These are phyloP conservation scores for Homolaphlyctis polyrhiza DNA, from an alignment of 371 early-diverging fungal species.

Conservation along the genomic window DNA sequence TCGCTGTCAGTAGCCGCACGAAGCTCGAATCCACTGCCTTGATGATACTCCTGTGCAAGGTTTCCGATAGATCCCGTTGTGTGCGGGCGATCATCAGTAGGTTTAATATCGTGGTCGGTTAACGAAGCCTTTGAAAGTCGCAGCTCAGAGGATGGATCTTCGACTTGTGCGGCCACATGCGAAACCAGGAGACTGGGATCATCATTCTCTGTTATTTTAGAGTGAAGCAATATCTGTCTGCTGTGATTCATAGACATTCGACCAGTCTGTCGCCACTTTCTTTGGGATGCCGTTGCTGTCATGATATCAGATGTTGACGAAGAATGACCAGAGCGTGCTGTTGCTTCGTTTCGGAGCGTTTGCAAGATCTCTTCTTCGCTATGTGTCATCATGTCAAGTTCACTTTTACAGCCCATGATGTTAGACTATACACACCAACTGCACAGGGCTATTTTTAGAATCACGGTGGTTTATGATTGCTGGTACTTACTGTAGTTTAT, in stretches of 20 bases:
- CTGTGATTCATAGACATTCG: no score
- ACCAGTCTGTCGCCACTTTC: no score
- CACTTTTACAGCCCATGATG: background rate
- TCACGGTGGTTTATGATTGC: background rate
- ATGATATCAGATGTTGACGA: background rate
- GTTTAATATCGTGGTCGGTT: no score
- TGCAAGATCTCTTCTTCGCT: background rate
- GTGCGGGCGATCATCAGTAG: no score
- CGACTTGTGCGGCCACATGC: background rate
- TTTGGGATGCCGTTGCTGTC: no score
- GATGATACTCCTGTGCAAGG: background rate
- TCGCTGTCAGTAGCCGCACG: no score
- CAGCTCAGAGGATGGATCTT: background rate
- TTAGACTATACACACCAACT: background rate
- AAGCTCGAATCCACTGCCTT: no score
- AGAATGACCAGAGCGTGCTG: background rate
- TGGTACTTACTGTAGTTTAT: background rate
- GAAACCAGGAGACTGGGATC: no score
- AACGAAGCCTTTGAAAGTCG: background rate
- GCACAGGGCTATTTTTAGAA: background rate
- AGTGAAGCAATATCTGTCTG: no score
- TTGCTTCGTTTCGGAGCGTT: background rate
- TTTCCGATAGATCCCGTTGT: background rate
- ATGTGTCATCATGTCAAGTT: constrained; percentile 1
- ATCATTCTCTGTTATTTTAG: no score